Evolutionary conservation across 2,329 filamentous ascomycete genomes (phyloP).

Genomic region (Fusarium udum): DNA sequence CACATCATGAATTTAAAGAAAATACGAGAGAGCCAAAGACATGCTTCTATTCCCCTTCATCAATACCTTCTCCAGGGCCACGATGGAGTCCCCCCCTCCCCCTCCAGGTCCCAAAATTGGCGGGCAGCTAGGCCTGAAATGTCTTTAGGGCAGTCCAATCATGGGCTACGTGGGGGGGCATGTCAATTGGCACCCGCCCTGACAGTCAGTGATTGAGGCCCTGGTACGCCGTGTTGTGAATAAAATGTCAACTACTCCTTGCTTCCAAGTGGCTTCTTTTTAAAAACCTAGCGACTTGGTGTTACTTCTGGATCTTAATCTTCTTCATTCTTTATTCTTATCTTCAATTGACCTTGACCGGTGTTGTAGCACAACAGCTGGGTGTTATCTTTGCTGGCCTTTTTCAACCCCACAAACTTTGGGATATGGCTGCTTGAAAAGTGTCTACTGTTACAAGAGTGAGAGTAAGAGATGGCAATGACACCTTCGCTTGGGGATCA

Average conservation of each 20-base stretch:
- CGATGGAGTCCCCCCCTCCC: constrained; percentile 13
- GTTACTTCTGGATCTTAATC: background rate
- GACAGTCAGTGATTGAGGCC: constrained; percentile 19
- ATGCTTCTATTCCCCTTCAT: background rate
- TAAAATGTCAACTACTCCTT: constrained; percentile 12
- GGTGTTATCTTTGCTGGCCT: background rate
- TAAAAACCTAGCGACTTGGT: background rate
- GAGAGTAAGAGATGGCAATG: background rate
- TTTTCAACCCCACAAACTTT: constrained; percentile 29
- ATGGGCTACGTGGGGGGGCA: constrained; percentile 34
- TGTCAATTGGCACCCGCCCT: constrained; percentile 34
- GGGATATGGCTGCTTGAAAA: constrained; percentile 22
- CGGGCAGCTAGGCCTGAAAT: constrained; percentile 30
- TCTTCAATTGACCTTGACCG: background rate
- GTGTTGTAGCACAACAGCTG: background rate
- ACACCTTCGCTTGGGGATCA: background rate
- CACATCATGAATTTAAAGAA: background rate
- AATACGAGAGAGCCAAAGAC: background rate
- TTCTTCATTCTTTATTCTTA: background rate
- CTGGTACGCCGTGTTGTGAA: background rate
- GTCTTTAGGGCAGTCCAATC: constrained; percentile 39
- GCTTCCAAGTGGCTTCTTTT: constrained; percentile 4
- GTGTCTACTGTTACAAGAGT: background rate
- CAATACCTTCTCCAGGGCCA: constrained; percentile 12
- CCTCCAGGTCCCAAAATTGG: constrained; percentile 21